Conservation (phyloP, 768 basidiomycete genomes). For the Chalciporus chontae region DNA sequence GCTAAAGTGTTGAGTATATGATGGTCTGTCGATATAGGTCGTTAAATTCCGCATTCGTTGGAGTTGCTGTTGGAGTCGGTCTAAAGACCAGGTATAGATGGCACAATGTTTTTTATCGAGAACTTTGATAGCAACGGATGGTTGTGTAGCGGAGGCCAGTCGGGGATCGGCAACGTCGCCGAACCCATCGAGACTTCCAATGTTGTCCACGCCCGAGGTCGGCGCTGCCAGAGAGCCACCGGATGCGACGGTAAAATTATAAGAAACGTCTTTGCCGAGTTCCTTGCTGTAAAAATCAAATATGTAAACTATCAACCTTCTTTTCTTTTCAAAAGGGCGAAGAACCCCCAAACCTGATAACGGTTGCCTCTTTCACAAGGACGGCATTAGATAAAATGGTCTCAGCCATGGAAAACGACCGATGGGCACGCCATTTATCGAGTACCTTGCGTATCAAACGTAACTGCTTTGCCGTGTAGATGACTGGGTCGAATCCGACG, state of each 20-base stretch:
- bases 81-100: slow-evolving; percentile 89
- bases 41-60: slow-evolving; percentile 92
- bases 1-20: slow-evolving; percentile 92
- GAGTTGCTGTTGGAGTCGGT: slow-evolving; percentile 83
- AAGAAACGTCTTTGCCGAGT: slow-evolving; percentile 80
- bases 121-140: slow-evolving; percentile 86
- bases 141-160: slow-evolving; percentile 68
- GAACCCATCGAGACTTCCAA: slow-evolving; percentile 86
- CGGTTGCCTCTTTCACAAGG: slow-evolving; percentile 88
- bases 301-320: slow-evolving; percentile 2
- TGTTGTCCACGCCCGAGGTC: slow-evolving; percentile 77
- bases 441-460: slow-evolving; percentile 79
- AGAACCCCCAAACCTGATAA: slow-evolving; percentile 63
- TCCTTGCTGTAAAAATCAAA: slow-evolving; percentile 58
- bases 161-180: slow-evolving; percentile 89
- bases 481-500: slow-evolving; percentile 69
- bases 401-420: slow-evolving; percentile 92
- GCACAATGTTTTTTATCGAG: slow-evolving; percentile 84
- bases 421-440: slow-evolving; percentile 80
- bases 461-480: slow-evolving; percentile 80
- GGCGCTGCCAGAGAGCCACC: slow-evolving; percentile 77
- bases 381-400: slow-evolving; percentile 80
- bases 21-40: slow-evolving; percentile 86
- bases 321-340: not conserved
- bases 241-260: slow-evolving; percentile 91